Conservation (phyloP, 2,329 filamentous ascomycete species). For the Scedosporium apiospermum region DNA sequence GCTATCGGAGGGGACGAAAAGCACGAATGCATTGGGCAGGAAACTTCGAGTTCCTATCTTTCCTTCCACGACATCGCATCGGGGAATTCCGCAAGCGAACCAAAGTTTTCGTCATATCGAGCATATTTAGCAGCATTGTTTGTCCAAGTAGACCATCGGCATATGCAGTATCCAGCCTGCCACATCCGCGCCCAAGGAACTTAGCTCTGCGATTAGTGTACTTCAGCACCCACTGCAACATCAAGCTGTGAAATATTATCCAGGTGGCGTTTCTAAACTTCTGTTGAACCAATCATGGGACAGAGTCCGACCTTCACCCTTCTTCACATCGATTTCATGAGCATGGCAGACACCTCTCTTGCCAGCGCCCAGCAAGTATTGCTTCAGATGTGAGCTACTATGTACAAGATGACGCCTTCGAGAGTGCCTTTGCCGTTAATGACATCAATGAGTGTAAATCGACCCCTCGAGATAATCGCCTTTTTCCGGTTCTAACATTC, state of each 20-base stretch:
- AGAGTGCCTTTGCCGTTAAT: no score
- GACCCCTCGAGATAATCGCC: no score
- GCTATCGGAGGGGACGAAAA: neutral
- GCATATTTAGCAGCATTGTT: neutral
- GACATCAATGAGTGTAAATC: no score
- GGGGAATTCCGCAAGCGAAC: neutral
- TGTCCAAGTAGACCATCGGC: neutral
- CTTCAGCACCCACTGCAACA: neutral
- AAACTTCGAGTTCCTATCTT: no score
- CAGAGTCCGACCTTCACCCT: neutral
- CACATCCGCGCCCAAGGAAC: neutral
- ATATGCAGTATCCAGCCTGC: no score
- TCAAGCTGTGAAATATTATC: neutral
- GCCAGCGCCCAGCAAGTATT: no score
- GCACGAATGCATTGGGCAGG: no score
- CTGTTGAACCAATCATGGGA: neutral
- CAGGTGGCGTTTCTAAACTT: neutral
- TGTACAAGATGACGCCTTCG: no score
- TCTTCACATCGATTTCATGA: no score
- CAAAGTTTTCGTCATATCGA: neutral
- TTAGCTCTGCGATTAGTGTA: neutral
- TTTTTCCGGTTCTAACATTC: no score
- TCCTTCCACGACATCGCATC: neutral
- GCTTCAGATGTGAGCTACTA: no score
- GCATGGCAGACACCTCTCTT: no score